Evolutionary conservation across 345 rosid genomes (phyloP), one percentile per base, ranked within the genome.

Genomic region (Dipteronia sinensis): DNA sequence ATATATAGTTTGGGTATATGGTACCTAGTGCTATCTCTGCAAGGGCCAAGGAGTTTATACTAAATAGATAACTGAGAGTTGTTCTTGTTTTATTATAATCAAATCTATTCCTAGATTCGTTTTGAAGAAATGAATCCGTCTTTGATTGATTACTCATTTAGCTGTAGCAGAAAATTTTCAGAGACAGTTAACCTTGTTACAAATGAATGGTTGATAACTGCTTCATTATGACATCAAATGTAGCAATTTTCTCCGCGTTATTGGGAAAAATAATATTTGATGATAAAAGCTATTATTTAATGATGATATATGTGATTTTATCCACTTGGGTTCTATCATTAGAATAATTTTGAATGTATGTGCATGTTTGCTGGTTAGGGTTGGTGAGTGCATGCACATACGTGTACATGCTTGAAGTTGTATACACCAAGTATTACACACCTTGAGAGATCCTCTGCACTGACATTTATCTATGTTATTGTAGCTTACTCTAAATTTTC

Each of bases 401-500:
- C 13, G 53, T 22, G 13, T 10, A 15, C 51, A 40, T 40, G 3
- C 4, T 25, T 59, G 17, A 22, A 23, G 22, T 40, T 22, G 40
- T 51, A 13, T 17, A 6, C 16, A 15, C 66, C 66, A 22, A 20
- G 10, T 23, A 58, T 40, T 40, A 59, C 67, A 59, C 67, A 40
- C 49, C 42, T 3, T 9, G 16, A 27, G 27, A 73, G 56, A 10
- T 10, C 53, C 47, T 56, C 9, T 51, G 17, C 8, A 22, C 25
- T 38, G 17, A 42, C 23, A 16, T 61, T 63, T 10, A 22, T 66
- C 56, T n/a, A 2, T 31, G 17, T 27, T 44, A 10, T 46, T 74
- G 58, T 58, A 38, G 44, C 62, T 65, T 72, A 51, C 69, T 77
- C 63, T 76, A 16, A 15, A 17, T 53, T 73, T 20, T 73, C 13